phyloP scores from a whole-genome alignment of 1,139 yeast genomes.

The Hanseniaspora uvarum region DNA sequence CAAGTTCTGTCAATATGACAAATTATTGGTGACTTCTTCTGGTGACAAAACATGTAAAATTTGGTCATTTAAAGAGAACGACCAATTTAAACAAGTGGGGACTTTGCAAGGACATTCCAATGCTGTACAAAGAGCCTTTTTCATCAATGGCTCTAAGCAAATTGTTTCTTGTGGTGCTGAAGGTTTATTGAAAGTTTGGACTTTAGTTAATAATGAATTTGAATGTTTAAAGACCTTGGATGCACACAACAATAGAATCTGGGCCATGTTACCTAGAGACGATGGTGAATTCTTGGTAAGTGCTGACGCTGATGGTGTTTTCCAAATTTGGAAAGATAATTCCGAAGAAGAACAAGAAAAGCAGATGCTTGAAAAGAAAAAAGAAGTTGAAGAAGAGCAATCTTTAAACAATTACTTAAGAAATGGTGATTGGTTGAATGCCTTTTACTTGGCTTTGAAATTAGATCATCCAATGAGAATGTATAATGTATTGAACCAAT shows the following conservation, averaged over 20 bases:
- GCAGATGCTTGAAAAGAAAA: conserved; percentile 40
- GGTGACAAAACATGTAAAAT: conserved; percentile 86
- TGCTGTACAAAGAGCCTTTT: conserved; percentile 73
- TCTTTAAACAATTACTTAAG: conserved; percentile 61
- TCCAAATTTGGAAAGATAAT: conserved; percentile 80
- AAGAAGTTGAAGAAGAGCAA: conserved; percentile 77
- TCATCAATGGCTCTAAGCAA: conserved; percentile 57
- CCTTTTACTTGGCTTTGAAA: conserved; percentile 74
- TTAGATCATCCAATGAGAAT: conserved; percentile 79
- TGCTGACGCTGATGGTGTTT: conserved; percentile 92
- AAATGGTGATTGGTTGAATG: conserved; percentile 73
- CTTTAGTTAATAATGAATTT: conserved; percentile 44
- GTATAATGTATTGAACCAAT: conserved; percentile 55
- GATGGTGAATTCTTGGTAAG: conserved; percentile 64
- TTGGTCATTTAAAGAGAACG: conserved; percentile 64
- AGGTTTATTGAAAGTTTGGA: conserved; percentile 89
- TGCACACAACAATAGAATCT: conserved; percentile 85
- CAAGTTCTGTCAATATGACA: conserved; percentile 68
- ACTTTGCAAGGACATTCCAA: conserved; percentile 94
- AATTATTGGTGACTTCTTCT: conserved; percentile 63
- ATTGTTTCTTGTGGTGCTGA: conserved; percentile 85
- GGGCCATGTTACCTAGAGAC: conserved; percentile 65
- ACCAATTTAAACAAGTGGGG: conserved; percentile 49
- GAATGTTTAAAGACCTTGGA: conserved; percentile 77
- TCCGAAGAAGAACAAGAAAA: conserved; percentile 58